Evolutionary conservation across 2,329 filamentous ascomycete species (phyloP).

Genomic region (Stemphylium lycopersici): DNA sequence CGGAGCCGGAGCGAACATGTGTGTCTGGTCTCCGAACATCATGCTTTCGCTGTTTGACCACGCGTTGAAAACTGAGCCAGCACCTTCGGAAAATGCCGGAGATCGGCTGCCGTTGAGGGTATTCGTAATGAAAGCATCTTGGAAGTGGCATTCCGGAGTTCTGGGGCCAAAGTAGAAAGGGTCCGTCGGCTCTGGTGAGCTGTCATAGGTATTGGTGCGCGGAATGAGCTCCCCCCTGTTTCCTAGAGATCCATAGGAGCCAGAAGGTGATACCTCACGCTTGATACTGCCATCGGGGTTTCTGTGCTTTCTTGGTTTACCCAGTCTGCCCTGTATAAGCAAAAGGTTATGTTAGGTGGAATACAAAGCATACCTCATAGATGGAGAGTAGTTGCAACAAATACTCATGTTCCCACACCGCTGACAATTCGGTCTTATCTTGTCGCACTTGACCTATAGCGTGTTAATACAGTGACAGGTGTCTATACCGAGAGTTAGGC

Average conservation of each 20-base stretch:
- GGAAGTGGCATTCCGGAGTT: constrained; percentile 45
- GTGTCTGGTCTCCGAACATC: constrained; percentile 35
- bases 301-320: constrained; percentile 47
- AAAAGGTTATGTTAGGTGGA: background rate
- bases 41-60: constrained; percentile 45
- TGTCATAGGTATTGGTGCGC: constrained; percentile 40
- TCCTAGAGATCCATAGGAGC: constrained; percentile 38
- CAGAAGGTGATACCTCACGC: constrained; percentile 43
- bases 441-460: constrained; percentile 45
- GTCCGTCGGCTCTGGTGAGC: constrained; percentile 46
- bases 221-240: constrained; percentile 41
- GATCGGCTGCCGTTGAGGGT: constrained; percentile 43
- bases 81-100: constrained; percentile 40
- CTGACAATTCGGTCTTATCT: constrained; percentile 46
- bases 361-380: constrained; percentile 43
- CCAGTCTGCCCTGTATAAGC: constrained; percentile 36
- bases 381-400: constrained; percentile 50
- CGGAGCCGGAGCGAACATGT: constrained; percentile 36
- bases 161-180: constrained; percentile 44
- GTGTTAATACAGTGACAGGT: constrained; percentile 6
- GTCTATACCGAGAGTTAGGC: background rate
- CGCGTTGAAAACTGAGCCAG: constrained; percentile 31
- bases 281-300: constrained; percentile 45
- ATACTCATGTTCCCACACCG: constrained; percentile 46
- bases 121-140: constrained; percentile 39